Evolutionary conservation across 352 stramenopile species (phyloP).

Genomic region (Globisporangium middletonii): DNA sequence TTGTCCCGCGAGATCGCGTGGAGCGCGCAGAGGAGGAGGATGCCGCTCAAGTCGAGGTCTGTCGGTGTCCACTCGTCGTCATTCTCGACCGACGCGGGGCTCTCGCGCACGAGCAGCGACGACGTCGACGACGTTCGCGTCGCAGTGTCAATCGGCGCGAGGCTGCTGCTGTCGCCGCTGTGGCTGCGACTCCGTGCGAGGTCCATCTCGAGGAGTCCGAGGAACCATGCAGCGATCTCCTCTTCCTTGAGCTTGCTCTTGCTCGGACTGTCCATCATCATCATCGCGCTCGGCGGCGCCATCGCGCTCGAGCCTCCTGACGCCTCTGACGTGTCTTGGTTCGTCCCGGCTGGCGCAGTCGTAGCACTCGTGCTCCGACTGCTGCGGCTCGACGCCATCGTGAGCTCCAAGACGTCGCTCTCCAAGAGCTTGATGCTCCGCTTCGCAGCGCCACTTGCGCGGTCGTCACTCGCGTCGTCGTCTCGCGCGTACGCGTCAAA

Average conservation of each 20-base stretch:
- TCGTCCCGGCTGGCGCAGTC: background rate
- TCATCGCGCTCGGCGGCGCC: slow-evolving; percentile 5
- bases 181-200: slow-evolving; percentile 22
- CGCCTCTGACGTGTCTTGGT: too few relatives aligned
- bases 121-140: background rate
- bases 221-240: slow-evolving; percentile 67
- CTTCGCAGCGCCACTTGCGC: background rate
- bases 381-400: background rate
- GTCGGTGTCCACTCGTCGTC: slow-evolving; percentile 48
- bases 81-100: background rate
- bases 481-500: slow-evolving; percentile 47
- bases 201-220: slow-evolving; percentile 60
- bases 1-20: slow-evolving; percentile 70
- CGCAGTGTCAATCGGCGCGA: slow-evolving; percentile 12
- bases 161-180: slow-evolving; percentile 14
- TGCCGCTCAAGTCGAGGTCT: slow-evolving; percentile 65
- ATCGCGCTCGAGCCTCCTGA: background rate
- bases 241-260: slow-evolving; percentile 49
- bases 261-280: slow-evolving; percentile 15
- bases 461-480: slow-evolving; percentile 8
- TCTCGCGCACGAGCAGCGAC: slow-evolving; percentile 7
- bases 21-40: slow-evolving; percentile 70
- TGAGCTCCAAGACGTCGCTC: slow-evolving; percentile 2
- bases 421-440: slow-evolving; percentile 17
- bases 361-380: background rate